Conservation (phyloP, 2,329 filamentous ascomycete species). For the Phyllosticta citribraziliensis region DNA sequence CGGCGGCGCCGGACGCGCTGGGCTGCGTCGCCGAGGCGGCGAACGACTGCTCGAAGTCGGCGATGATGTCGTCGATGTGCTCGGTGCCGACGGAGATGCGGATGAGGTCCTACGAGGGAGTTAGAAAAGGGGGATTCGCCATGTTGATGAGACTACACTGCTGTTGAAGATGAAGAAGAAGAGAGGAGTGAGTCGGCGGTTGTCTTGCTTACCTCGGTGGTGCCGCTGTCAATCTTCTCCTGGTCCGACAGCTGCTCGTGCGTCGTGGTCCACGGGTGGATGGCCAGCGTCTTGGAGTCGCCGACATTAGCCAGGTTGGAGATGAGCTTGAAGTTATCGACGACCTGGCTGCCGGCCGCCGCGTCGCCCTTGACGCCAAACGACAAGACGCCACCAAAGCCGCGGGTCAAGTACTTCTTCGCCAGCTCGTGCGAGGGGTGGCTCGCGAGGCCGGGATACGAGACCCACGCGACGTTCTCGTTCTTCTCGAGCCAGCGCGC, state of each 20-base stretch:
- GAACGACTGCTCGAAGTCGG: slow-evolving; percentile 89
- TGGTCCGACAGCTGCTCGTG: slow-evolving; percentile 83
- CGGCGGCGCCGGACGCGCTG: slow-evolving; percentile 22
- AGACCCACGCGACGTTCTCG: slow-evolving; percentile 82
- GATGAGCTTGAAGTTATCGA: slow-evolving; percentile 90
- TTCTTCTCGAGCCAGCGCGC: slow-evolving; percentile 78
- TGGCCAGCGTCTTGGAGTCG: slow-evolving; percentile 88
- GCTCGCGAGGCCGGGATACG: slow-evolving; percentile 77
- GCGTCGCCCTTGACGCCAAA: slow-evolving; percentile 89
- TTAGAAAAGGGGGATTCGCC: slow-evolving; percentile 9
- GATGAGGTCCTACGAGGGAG: slow-evolving; percentile 60
- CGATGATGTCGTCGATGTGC: slow-evolving; percentile 95
- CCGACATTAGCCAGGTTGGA: slow-evolving; percentile 95
- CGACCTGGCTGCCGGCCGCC: slow-evolving; percentile 73
- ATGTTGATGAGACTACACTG: background rate
- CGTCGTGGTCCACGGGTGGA: slow-evolving; percentile 91
- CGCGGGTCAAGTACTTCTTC: slow-evolving; percentile 76
- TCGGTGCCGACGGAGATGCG: slow-evolving; percentile 92
- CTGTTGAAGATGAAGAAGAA: background rate
- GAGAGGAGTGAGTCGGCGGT: background rate
- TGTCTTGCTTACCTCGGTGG: slow-evolving; percentile 55
- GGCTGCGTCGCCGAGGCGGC: slow-evolving; percentile 43
- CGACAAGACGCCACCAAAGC: slow-evolving; percentile 82
- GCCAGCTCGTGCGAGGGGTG: slow-evolving; percentile 72
- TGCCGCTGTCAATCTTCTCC: slow-evolving; percentile 71